phyloP scores from a whole-genome alignment of 352 stramenopile species.

The Pythium diclinum region DNA sequence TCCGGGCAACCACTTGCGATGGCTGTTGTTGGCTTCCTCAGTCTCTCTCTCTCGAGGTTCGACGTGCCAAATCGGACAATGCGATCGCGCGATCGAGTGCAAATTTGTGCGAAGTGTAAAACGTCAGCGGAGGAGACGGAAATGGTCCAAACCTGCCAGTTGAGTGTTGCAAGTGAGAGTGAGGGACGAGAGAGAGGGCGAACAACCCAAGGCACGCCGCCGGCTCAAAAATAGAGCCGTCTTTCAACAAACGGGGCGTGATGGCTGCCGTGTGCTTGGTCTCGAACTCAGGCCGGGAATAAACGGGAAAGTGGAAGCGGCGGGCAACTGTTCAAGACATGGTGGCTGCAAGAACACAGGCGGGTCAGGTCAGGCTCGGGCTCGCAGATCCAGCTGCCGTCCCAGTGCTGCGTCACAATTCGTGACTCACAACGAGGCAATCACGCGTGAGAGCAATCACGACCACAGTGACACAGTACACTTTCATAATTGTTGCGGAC shows the following conservation, averaged over 20 bases:
- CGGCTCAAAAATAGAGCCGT: background rate
- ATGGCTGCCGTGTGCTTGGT: background rate
- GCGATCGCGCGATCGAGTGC: background rate
- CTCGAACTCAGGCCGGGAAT: background rate
- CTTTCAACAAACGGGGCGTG: background rate
- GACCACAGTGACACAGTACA: too few relatives aligned
- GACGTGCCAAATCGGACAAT: background rate
- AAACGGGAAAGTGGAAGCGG: background rate
- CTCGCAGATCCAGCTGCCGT: background rate
- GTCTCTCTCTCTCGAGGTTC: background rate
- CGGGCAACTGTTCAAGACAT: background rate
- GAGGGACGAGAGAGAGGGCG: background rate
- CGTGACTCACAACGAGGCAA: background rate
- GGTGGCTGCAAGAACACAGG: background rate
- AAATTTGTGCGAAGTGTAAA: background rate
- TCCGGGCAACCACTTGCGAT: background rate
- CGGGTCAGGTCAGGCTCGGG: background rate
- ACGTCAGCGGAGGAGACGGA: background rate
- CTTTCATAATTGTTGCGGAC: too few relatives aligned
- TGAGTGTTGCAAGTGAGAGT: background rate
- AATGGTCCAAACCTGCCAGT: background rate
- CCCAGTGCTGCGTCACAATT: background rate
- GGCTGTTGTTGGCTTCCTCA: background rate
- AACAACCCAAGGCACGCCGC: background rate
- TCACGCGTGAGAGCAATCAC: background rate